Base-by-base conservation (phyloP, 768 basidiomycete species). In the Coprinopsis cinerea region DNA sequence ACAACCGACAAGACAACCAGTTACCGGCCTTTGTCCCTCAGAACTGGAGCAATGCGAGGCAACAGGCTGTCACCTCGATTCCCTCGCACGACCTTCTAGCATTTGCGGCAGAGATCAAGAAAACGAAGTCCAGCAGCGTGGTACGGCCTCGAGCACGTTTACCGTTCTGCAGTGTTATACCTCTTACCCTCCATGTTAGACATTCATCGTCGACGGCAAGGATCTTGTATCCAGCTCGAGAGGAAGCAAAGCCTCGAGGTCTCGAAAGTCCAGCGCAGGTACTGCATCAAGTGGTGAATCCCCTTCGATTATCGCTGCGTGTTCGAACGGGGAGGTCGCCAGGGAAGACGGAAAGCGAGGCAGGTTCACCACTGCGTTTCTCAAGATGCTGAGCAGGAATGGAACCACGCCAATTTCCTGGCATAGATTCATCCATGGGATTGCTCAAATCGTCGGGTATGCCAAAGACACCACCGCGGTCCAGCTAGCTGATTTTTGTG, bases 311-410 rank as follows among this genome's bases (percentile, higher is more conserved):
- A 6, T 51, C 4, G 32, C 34, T 11, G 41, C 37, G 6, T 51
- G 30, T 23, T 51, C 49, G 17, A 10, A 24, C 35, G 49, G 49
- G 9, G 49, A 51, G 23, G 34, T 40, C 9, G 30, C 30, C 1
- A 23, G 30, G 28, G 49, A 51, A 30, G 41, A 25, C 18, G 39
- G 43, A n/a, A 34, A 42, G 4, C 28, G 27, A 4, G 49, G 49
- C 3, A 20, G 32, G 10, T 51, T 51, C 24, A 51, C 49, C 13
- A 36, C 22, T n/a, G 30, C 49, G 13, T 37, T 51, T n/a, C 18
- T 51, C 20, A 51, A 51, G 49, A 23, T 36, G 20, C 27, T 51
- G 49, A 32, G 43, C 23, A 17, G 39, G 49, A 18, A 51, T 44
- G 49, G 49, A 15, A 32, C 34, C 15, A 30, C 30, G 2, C 42